Conservation (phyloP, 1,139 yeast species). For the Yamadazyma aaseri region DNA sequence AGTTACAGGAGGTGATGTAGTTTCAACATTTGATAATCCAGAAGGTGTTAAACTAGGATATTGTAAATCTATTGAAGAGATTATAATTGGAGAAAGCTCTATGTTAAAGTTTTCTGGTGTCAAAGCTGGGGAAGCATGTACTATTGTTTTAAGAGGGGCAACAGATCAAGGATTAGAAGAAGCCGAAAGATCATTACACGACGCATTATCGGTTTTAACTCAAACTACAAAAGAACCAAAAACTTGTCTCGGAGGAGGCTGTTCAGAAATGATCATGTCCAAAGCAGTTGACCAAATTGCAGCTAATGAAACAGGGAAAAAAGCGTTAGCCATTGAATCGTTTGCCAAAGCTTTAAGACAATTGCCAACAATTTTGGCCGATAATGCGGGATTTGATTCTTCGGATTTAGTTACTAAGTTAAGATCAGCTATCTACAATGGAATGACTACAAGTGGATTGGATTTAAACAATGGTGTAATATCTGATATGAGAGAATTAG, state of each 20-base stretch:
- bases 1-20: constrained; percentile 98
- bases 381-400: constrained; percentile 95
- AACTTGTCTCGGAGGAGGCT: constrained; percentile 96
- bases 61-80: constrained; percentile 88
- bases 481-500: constrained; percentile 92
- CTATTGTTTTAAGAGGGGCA: constrained; percentile 94
- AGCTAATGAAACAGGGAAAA: constrained; percentile 90
- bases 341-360: constrained; percentile 93
- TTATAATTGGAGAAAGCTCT: constrained; percentile 87
- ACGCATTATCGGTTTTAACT: constrained; percentile 90
- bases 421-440: constrained; percentile 90
- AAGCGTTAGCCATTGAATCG: constrained; percentile 90
- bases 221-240: constrained; percentile 95
- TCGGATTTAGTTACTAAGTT: constrained; percentile 88
- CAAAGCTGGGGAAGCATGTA: constrained; percentile 95
- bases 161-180: constrained; percentile 95
- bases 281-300: constrained; percentile 96
- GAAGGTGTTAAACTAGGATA: constrained; percentile 81
- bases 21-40: constrained; percentile 92
- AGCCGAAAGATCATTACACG: constrained; percentile 96
- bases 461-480: constrained; percentile 81
- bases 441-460: constrained; percentile 87
- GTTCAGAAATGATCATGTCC: constrained; percentile 97
- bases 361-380: constrained; percentile 92
- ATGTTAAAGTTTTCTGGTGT: constrained; percentile 91